Evolutionary conservation across 1,284 basidiomycete genomes (phyloP), one percentile per base, ranked within the genome.

Genomic region (Malassezia furfur): DNA sequence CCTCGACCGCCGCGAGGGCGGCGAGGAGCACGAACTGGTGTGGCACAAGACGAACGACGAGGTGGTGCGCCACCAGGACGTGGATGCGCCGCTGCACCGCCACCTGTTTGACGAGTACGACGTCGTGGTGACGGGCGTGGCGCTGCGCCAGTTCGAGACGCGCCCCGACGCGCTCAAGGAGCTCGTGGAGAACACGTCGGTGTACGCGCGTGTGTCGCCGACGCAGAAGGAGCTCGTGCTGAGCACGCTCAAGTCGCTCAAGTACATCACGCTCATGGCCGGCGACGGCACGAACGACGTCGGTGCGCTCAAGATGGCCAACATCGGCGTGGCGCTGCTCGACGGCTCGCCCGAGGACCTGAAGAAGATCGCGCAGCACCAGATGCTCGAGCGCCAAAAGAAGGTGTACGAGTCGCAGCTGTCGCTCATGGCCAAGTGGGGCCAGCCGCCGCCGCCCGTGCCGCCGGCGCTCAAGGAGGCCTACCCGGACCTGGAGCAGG

Each of bases 271-370:
- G 5, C 60, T 74, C 35, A 74, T 74, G 72, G 72, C 70, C 5
- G 72, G 72, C 39, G 72, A 74, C 54, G 72, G 72, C 5, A 74
- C 72, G 25, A 74, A 74, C 57, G 72, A 74, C 40, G 72, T 74
- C 1, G 72, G 72, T 12, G 72, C 72, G 22, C 66, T 74, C 37
- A 74, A 74, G 54, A 68, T 66, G 47, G 70, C 72, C 50, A 70
- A 74, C 62, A 70, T 74, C 36, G 72, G 72, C 36, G 66, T 74
- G 14, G 72, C 72, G 10, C 58, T 74, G 28, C 61, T 74, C 17
- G 72, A 74, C 48, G 72, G 72, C 19, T 64, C 72, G n/a, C 64
- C 62, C 0, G 70, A 74, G 25, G 72, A 74, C 49, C 46, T 74
- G 21, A 37, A 57, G 40, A 70, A 70, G 62, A 74, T 74, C 34